These are phyloP conservation scores for Saturnispora halmiae DNA, from an alignment of 805 yeast species.

Conservation along the genomic window DNA sequence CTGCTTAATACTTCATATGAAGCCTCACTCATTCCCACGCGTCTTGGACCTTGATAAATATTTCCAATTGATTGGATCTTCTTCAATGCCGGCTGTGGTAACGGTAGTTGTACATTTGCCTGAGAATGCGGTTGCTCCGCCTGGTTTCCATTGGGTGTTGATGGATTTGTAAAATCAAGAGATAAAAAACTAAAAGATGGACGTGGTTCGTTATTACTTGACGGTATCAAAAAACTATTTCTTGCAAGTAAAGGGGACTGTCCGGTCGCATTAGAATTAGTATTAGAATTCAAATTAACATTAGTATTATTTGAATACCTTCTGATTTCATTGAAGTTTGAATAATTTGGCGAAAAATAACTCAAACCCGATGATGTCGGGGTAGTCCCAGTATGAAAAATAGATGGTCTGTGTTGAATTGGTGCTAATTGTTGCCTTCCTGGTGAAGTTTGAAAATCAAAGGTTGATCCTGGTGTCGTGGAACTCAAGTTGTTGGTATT, in stretches of 20 bases:
- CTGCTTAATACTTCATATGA: neutral
- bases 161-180: conserved; percentile 1
- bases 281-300: too few species aligned
- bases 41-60: too few species aligned
- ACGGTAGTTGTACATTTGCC: neutral
- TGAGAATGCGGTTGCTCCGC: too few species aligned
- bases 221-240: neutral
- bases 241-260: neutral
- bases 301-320: neutral
- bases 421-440: neutral
- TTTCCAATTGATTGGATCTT: neutral
- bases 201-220: neutral
- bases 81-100: neutral
- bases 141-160: conserved; percentile 1
- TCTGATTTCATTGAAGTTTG: neutral
- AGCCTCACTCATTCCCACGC: neutral
- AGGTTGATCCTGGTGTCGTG: neutral
- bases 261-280: neutral
- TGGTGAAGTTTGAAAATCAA: neutral
- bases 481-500: neutral
- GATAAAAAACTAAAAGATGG: conserved; percentile 3
- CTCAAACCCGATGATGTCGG: neutral
- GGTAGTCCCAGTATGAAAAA: neutral
- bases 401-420: neutral
- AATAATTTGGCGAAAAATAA: neutral